Evolutionary conservation across 768 basidiomycete species (phyloP).

Genomic region (Daedalea quercina): DNA sequence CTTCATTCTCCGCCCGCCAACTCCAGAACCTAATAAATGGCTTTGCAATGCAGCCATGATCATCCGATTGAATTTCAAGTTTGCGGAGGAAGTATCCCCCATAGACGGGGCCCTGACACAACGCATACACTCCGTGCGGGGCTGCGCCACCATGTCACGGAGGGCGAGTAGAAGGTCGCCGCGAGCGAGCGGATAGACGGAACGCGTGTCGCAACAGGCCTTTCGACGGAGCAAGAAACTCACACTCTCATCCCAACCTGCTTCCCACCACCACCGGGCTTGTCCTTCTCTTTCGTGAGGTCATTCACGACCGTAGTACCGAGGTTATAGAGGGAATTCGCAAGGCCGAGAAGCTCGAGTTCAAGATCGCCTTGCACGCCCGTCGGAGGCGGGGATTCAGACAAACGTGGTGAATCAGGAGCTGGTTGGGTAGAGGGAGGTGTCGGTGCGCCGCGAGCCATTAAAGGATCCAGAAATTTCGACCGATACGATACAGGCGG

Average conservation of each 20-base stretch:
- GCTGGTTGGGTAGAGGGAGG: conserved; percentile 40
- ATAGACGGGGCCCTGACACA: no score
- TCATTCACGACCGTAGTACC: conserved; percentile 82
- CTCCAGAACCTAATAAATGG: no score
- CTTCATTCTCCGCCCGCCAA: no score
- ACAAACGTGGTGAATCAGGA: conserved; percentile 63
- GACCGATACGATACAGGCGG: no score
- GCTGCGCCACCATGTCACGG: no score
- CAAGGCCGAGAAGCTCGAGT: conserved; percentile 67
- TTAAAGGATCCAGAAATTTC: not conserved
- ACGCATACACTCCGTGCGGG: no score
- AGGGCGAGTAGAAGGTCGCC: no score
- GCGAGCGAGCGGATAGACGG: no score
- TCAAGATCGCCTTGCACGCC: conserved; percentile 72
- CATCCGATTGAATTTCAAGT: no score
- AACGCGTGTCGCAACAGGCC: not conserved
- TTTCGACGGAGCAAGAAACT: conserved; percentile 14
- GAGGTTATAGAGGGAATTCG: conserved; percentile 72
- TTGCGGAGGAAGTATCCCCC: no score
- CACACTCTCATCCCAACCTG: conserved; percentile 76
- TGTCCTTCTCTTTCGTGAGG: conserved; percentile 73
- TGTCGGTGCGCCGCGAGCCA: conserved; percentile 8
- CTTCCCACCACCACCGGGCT: conserved; percentile 55
- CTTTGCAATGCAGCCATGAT: no score
- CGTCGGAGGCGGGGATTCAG: conserved; percentile 64